Percentiles rank a stretch among this genome's conserved stretches.
Evolutionary conservation across 495 filamentous ascomycete genomes (phyloP).

Genomic region (Hyaloscypha bicolor): DNA sequence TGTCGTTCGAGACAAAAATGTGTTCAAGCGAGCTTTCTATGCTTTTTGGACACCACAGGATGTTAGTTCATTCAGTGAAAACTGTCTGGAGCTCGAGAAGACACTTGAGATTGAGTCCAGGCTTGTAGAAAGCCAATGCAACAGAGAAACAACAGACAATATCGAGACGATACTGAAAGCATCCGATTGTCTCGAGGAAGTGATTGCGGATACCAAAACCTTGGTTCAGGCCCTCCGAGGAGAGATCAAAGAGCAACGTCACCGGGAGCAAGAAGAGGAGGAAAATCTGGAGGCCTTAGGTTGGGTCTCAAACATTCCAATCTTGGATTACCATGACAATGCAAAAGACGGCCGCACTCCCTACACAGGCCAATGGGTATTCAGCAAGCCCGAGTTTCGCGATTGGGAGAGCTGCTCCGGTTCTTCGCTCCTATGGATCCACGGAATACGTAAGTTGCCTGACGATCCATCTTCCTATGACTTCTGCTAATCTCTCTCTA

Average conservation of each 20-base stretch:
- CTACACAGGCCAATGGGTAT: neutral
- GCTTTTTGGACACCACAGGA: neutral
- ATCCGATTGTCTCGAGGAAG: constrained; percentile 4
- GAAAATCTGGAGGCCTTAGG: neutral
- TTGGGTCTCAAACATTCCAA: neutral
- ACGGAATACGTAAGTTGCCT: neutral
- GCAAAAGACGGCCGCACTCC: neutral
- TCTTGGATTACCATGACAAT: neutral
- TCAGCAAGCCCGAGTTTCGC: neutral
- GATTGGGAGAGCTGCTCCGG: neutral
- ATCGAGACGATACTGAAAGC: neutral
- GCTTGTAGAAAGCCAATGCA: constrained; percentile 2
- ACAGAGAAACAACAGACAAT: neutral
- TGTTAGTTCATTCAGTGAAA: constrained; percentile 2
- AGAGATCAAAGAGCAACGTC: neutral
- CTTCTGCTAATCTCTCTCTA: neutral
- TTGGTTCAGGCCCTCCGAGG: neutral
- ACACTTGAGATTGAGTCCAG: neutral
- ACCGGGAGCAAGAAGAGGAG: neutral
- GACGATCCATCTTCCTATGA: neutral
- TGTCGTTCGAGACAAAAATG: neutral
- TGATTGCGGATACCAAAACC: neutral
- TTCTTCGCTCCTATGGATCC: neutral
- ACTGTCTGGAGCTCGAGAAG: neutral
- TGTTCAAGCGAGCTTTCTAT: neutral